phyloP scores from a whole-genome alignment of 129 eudicot species.

The Flaveria robusta region DNA sequence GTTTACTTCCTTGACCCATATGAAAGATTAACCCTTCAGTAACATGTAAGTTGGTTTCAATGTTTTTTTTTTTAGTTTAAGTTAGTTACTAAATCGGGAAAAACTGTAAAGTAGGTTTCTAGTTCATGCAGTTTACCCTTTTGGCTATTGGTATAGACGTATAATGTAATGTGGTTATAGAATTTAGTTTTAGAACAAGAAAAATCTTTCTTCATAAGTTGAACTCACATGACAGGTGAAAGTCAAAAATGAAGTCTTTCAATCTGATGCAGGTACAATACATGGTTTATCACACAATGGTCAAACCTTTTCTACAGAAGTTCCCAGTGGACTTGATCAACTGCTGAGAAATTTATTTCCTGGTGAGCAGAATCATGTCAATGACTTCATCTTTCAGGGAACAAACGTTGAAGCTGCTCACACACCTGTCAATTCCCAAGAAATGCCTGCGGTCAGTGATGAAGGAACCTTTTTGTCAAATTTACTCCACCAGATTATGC shows the following conservation, averaged over 20 bases:
- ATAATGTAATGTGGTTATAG: background rate
- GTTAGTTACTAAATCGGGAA: background rate
- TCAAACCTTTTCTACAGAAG: conserved; percentile 45
- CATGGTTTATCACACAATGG: conserved; percentile 36
- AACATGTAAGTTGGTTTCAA: background rate
- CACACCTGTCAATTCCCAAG: conserved; percentile 40
- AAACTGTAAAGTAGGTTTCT: background rate
- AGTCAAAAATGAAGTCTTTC: conserved; percentile 5
- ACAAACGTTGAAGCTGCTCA: conserved; percentile 25
- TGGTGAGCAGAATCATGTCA: conserved; percentile 40
- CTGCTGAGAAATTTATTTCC: conserved; percentile 60
- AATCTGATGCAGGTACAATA: conserved; percentile 37
- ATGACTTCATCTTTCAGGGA: conserved; percentile 39
- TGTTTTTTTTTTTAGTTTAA: background rate
- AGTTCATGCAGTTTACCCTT: background rate
- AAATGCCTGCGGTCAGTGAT: conserved; percentile 47
- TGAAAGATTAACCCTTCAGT: too few relatives aligned
- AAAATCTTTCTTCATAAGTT: background rate
- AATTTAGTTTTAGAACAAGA: background rate
- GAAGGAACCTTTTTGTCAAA: conserved; percentile 69
- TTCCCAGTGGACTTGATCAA: conserved; percentile 50
- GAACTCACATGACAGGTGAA: background rate
- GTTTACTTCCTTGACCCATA: background rate
- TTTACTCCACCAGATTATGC: conserved; percentile 80
- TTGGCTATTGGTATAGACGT: background rate